Evolutionary conservation across 2,329 filamentous ascomycete species (phyloP), one percentile per base, ranked within the genome.

Genomic region (Parastagonospora nodorum): DNA sequence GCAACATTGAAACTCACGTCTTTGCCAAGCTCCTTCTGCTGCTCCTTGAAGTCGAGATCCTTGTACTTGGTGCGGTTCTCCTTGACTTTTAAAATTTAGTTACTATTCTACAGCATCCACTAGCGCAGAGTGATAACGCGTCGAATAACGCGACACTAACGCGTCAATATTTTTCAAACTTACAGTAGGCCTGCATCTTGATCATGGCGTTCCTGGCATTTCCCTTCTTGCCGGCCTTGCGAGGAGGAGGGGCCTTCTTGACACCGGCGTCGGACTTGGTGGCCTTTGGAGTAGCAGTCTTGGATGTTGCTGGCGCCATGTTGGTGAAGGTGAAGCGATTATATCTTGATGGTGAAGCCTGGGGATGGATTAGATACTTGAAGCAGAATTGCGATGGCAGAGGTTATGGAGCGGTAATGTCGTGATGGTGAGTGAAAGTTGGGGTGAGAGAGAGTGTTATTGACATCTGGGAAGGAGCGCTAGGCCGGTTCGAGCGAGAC

Each of bases 181-280:
- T 49, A 73, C 71, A 72, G 58, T 59, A 74, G 28, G 60, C 63
- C 49, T 73, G 69, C 69, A 74, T 73, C 57, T 64, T 66, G 37
- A 58, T 55, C 65, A 73, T 69, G n/a, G 66, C 64, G 10, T 45
- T 57, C 39, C 51, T 63, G 2, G 68, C 63, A 11, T 68, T 69
- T 30, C 54, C 51, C 39, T 58, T 63, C 54, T 65, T 69, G 47
- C 51, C 42, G 29, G 31, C 11, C 14, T 31, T 32, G 24, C 53
- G 49, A 28, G 60, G 58, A 30, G 60, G 60, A 15, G 55, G 39
- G 27, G 55, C 45, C 52, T 69, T 72, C 58, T 65, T 70, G 39
- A 72, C 63, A 32, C 68, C 69, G 5, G 59, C 59, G 43, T 29
- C 46, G 37, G 45, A 19, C 30, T 57, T 50, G 19, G 63, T 63